Evolutionary conservation across 805 yeast species (phyloP).

Genomic region (Scheffersomyces ergatensis): DNA sequence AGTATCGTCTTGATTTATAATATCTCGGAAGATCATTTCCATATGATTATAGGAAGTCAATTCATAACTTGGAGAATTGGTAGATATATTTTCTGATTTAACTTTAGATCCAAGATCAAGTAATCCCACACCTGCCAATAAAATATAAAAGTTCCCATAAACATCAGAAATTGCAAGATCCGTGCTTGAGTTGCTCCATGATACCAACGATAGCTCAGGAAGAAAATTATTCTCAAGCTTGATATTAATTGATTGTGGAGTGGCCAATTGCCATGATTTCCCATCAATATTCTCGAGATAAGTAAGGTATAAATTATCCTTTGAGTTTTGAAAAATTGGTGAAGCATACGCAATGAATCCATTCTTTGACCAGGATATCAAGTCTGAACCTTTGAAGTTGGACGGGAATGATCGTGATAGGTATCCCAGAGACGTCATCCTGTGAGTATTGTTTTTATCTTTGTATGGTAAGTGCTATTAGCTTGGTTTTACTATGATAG

Average conservation of each 20-base stretch:
- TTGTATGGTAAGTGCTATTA: no score
- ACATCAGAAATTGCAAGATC: conserved; percentile 80
- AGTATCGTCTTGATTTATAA: conserved; percentile 11
- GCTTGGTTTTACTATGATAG: no score
- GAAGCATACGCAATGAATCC: conserved; percentile 78
- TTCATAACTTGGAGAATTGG: conserved; percentile 36
- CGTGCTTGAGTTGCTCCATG: conserved; percentile 78
- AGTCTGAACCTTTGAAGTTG: conserved; percentile 4
- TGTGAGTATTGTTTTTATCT: no score
- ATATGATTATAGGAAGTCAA: conserved; percentile 43
- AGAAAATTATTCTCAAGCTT: conserved; percentile 21
- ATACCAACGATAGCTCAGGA: conserved; percentile 44
- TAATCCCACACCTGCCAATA: conserved; percentile 42
- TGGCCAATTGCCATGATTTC: conserved; percentile 71
- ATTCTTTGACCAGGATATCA: conserved; percentile 75
- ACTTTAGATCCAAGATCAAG: conserved; percentile 23
- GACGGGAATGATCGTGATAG: not conserved
- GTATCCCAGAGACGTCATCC: not conserved
- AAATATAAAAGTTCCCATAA: conserved; percentile 53
- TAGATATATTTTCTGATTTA: conserved; percentile 13
- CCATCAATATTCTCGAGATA: conserved; percentile 77
- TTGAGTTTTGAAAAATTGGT: conserved; percentile 24
- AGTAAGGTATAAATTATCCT: conserved; percentile 51
- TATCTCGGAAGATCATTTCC: conserved; percentile 50
- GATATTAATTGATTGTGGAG: conserved; percentile 40